Conservation (phyloP, 2,329 filamentous ascomycete genomes). For the Fusarium bactridioides region DNA sequence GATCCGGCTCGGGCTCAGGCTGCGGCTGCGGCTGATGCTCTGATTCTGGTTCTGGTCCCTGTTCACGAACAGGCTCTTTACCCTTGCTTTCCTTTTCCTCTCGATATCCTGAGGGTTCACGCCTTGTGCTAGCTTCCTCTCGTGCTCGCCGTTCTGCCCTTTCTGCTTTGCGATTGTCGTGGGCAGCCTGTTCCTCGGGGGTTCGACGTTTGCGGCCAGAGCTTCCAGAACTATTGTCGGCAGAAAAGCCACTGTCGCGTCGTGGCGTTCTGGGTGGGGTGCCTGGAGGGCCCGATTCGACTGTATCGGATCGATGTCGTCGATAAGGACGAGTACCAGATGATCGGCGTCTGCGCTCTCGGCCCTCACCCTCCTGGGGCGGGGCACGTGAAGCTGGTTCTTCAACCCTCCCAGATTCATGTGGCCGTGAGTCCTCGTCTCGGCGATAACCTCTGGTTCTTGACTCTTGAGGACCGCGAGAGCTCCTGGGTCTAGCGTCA, state of each 20-base stretch:
- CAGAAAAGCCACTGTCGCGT: conserved; percentile 57
- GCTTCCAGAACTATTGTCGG: conserved; percentile 48
- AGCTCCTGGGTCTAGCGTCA: conserved; percentile 19
- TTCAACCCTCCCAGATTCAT: conserved; percentile 17
- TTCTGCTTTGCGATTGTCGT: conserved; percentile 60
- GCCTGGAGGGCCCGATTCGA: conserved; percentile 46
- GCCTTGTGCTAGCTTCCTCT: conserved; percentile 36
- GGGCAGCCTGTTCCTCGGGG: conserved; percentile 58
- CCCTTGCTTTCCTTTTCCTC: conserved; percentile 37
- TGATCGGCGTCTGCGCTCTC: conserved; percentile 28
- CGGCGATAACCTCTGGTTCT: conserved; percentile 22
- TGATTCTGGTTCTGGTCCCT: conserved; percentile 40
- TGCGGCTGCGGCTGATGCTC: neutral
- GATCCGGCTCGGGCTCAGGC: conserved; percentile 30
- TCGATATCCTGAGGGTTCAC: conserved; percentile 24
- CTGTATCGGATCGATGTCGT: conserved; percentile 51
- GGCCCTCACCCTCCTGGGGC: conserved; percentile 32
- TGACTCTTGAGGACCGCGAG: conserved; percentile 24
- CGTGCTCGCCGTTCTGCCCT: conserved; percentile 44
- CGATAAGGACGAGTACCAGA: conserved; percentile 45
- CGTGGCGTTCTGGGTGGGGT: conserved; percentile 51
- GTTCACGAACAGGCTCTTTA: conserved; percentile 41
- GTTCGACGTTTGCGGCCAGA: conserved; percentile 51
- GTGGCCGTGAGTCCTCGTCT: conserved; percentile 34
- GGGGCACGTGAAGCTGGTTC: conserved; percentile 11